Base-by-base conservation (phyloP, 495 filamentous ascomycete genomes). In the Parachaetomium inaequale region DNA sequence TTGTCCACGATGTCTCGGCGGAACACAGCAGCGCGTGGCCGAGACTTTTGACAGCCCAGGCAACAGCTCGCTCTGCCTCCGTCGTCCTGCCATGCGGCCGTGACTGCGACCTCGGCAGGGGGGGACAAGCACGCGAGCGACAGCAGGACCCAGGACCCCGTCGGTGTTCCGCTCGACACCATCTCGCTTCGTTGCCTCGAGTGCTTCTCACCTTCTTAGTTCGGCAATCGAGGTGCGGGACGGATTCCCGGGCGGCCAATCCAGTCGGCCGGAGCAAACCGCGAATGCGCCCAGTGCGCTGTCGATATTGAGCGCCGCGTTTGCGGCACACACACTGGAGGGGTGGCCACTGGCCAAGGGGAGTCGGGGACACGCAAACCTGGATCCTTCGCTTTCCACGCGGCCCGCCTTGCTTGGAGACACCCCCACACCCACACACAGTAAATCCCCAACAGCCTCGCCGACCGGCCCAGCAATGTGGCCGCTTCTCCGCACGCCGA, bases 401-500 rank as follows among this genome's bases (percentile, higher is more conserved):
- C 36, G 36, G 36, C 36, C 36, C 36, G 36, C 17, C 55, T 55
- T 28, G 46, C 46, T 49, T 26, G 11, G 46, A 14, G 46, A 25
- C 49, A 54, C 51, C 6, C 29, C 12, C 49, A 38, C 50, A 43
- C 50, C 49, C 36, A 2, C 45, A 31, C 6, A 17, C 51, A 21
- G 4, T 11, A 4, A 38, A 25, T 19, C 49, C 10, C 26, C 28
- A 52, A 31, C 49, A 52, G 26, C 49, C 28, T 32, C 28, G 26
- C 29, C 32, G 51, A 54, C 51, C 31, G 32, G 19, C 51, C 51
- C 51, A 19, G 29, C 31, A 54, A 38, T 40, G 51, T 65, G 52
- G 63, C 43, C 56, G 56, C 63, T 68, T 66, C 66, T 68, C 66
- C 63, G 66, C 62, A 67, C 58, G 43, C 8, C 45, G 19, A 43